Evolutionary conservation across 1,284 basidiomycete genomes (phyloP).

Genomic region (Austropuccinia psidii): DNA sequence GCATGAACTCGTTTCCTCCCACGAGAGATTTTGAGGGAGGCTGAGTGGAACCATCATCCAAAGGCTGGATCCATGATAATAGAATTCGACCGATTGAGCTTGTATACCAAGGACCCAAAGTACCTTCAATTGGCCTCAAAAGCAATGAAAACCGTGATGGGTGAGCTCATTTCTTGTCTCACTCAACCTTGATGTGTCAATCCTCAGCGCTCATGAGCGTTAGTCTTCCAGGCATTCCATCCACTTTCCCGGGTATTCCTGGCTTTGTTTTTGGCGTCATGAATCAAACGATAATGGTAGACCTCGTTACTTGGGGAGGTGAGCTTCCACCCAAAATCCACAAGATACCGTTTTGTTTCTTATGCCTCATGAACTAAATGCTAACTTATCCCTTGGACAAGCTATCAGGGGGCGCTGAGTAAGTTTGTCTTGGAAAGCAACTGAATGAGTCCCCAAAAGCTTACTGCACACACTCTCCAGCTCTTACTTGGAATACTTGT

Average conservation of each 20-base stretch:
- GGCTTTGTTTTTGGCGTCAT: conserved; percentile 15
- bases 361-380: not conserved
- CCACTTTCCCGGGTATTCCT: conserved; percentile 8
- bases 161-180: not conserved
- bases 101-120: conserved; percentile 21
- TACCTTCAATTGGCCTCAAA: conserved; percentile 17
- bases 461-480: too few species aligned
- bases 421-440: not conserved
- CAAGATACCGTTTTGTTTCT: not conserved
- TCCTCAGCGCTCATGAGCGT: not conserved
- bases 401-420: conserved; percentile 20
- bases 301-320: conserved; percentile 26
- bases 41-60: not conserved
- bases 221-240: not conserved
- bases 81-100: conserved; percentile 34
- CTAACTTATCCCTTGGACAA: not conserved
- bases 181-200: not conserved
- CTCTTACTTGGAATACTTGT: conserved; percentile 34
- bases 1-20: not conserved
- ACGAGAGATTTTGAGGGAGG: not conserved
- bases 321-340: not conserved
- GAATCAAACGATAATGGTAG: conserved; percentile 14
- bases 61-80: conserved; percentile 34
- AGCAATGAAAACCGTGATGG: conserved; percentile 16
- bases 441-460: not conserved